phyloP scores from a whole-genome alignment of 2,329 filamentous ascomycete genomes.

The Alternaria ethzedia region DNA sequence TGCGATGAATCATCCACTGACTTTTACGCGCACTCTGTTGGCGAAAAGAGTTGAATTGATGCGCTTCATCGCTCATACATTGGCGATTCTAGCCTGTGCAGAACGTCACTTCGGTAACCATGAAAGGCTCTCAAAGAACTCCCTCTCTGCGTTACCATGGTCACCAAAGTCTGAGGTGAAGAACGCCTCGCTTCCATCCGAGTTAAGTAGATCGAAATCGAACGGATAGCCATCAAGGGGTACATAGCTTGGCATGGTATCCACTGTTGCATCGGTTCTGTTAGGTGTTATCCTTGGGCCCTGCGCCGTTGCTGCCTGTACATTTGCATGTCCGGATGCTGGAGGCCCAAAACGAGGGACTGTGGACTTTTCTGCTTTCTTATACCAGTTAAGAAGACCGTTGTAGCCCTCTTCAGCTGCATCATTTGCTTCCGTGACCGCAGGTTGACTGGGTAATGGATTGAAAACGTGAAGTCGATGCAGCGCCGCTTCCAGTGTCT shows the following conservation, averaged over 20 bases:
- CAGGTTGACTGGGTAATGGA: not conserved
- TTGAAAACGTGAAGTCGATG: conserved; percentile 16
- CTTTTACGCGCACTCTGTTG: not conserved
- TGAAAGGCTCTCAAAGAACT: conserved; percentile 12
- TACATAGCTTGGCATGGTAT: not conserved
- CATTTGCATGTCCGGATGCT: not conserved
- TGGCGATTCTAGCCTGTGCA: not conserved
- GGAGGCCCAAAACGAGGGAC: not conserved
- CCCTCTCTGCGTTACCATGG: conserved; percentile 6
- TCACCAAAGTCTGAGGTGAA: conserved; percentile 12
- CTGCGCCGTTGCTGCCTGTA: not conserved
- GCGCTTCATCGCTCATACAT: not conserved
- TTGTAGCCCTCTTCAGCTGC: conserved; percentile 10
- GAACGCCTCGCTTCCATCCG: conserved; percentile 12
- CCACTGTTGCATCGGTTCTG: not conserved
- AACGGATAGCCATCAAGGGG: conserved; percentile 13
- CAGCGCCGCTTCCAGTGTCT: conserved; percentile 13
- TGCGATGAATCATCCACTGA: not conserved
- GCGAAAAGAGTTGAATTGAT: not conserved
- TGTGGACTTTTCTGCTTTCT: not conserved
- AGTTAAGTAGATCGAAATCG: conserved; percentile 14
- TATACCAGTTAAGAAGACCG: conserved; percentile 14
- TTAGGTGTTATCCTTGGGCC: not conserved
- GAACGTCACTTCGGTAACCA: conserved; percentile 1
- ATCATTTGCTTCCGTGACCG: not conserved